Evolutionary conservation across 768 basidiomycete species (phyloP), one percentile per base, ranked within the genome.

Genomic region (Suillus occidentalis): DNA sequence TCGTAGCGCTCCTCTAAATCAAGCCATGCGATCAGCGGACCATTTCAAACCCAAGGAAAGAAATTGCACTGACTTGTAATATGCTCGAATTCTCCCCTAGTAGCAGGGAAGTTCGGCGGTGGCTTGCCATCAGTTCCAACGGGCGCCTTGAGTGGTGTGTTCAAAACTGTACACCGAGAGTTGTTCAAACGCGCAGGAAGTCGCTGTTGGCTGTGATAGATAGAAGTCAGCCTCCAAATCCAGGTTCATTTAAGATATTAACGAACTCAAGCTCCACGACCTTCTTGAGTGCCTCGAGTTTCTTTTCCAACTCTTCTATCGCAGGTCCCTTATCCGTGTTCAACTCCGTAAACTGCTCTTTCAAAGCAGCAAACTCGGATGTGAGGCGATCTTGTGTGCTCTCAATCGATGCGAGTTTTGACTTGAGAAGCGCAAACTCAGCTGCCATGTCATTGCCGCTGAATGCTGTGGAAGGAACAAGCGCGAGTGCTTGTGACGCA

Each of bases 81-180:
- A 67, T 81, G 80, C 66, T 82, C 81, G 60, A 81, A 82, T 66
- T 82, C 81, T 62, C 81, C 81, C 60, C 78, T 76, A 1, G 78
- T 75, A 5, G 47, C 53, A 12, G 81, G 81, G 71, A 80, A 80
- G 60, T 78, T 75, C 10, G 66, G 50, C 31, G 73, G 78, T 0
- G 75, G 68, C 68, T 81, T 81, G 18, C 81, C 78, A 39, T 73
- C 76, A 37, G 71, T 68, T 61, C 67, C 73, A 0, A 72, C 59
- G 0, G 73, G 77, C 25, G 78, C 66, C 64, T 70, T 72, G 58
- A 82, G 72, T 40, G 63, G 14, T 65, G 63, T 71, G 68, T 79
- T 78, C 63, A 77, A 75, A 61, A 71, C 62, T 1, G 73, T 77
- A 61, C 74, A 72, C 14, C 72, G 68, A 47, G 79, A 67, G 58